Base-by-base conservation (phyloP, 2,329 filamentous ascomycete genomes). In the Fusarium drepaniforme region DNA sequence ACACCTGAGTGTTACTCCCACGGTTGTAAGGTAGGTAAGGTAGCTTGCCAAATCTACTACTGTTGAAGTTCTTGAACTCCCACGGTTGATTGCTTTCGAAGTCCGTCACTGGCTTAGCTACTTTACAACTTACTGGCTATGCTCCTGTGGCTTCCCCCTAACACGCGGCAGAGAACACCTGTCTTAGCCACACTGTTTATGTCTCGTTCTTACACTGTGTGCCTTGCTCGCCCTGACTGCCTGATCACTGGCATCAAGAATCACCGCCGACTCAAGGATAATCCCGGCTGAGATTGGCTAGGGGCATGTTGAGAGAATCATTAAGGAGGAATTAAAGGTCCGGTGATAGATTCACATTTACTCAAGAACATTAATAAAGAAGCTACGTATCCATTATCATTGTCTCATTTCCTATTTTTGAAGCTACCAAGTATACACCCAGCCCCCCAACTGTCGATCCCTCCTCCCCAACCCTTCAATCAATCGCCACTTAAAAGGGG, bases 211-310 rank as follows among this genome's bases (percentile, higher is more conserved):
- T n/a, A 4, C 16, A 28, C 16, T n/a, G 25, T 51, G 12, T n/a
- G 16, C 8, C 5, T n/a, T n/a, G 8, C 9, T 23, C 12, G 5
- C 16, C 16, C 23, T 11, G 16, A 28, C 8, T 30, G 16, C 46
- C 18, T 30, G 16, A 28, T 51, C n/a, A 8, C 16, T 53, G 11
- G 25, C 18, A n/a, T 53, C 16, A 30, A n/a, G 25, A 28, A 7
- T 13, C 16, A 16, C 18, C 16, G 16, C 18, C 16, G 12, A n/a
- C 9, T 30, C n/a, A 25, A 18, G 5, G 46, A n/a, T 30, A 30
- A n/a, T 6, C 5, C 7, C 16, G 16, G 9, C 16, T 0, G 9
- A 30, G 9, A 28, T n/a, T 5, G 5, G 6, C 3, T 25, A 3
- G 28, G 0, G 25, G 25, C 46, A 25, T 13, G 25, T n/a, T 51